Evolutionary conservation across 768 basidiomycete species (phyloP).

Genomic region (Gyrodon lividus): DNA sequence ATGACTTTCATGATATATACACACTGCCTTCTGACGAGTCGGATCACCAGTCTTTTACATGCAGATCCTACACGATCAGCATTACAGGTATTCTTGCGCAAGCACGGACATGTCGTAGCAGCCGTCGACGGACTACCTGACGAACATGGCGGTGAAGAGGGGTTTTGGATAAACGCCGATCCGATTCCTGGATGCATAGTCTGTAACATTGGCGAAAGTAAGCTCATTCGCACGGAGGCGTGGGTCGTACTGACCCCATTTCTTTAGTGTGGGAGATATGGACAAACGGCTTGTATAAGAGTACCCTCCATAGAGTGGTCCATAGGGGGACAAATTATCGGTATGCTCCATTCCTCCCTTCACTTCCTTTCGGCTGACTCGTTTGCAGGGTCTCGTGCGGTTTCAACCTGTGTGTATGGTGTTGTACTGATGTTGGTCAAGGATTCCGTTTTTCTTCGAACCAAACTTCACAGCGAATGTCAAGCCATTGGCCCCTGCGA

Average conservation of each 20-base stretch:
- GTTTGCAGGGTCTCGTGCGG: slow-evolving; percentile 67
- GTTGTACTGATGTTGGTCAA: slow-evolving; percentile 27
- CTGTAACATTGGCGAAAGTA: slow-evolving; percentile 91
- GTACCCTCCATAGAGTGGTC: slow-evolving; percentile 88
- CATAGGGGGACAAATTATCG: slow-evolving; percentile 73
- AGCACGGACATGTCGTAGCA: slow-evolving; percentile 34
- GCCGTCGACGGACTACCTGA: slow-evolving; percentile 39
- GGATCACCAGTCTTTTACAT: slow-evolving; percentile 67
- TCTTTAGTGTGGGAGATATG: slow-evolving; percentile 86
- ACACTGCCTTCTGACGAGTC: slow-evolving; percentile 6
- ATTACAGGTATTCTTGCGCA: slow-evolving; percentile 73
- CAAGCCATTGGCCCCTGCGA: slow-evolving; percentile 60
- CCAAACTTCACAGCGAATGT: slow-evolving; percentile 79
- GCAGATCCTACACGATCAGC: slow-evolving; percentile 80
- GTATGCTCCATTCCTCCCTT: slow-evolving; percentile 16
- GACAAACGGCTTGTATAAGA: slow-evolving; percentile 83
- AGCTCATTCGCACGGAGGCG: slow-evolving; percentile 24
- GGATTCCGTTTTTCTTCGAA: slow-evolving; percentile 93
- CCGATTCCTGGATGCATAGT: slow-evolving; percentile 83
- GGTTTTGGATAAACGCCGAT: slow-evolving; percentile 81
- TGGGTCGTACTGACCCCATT: slow-evolving; percentile 1
- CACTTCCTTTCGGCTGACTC: slow-evolving; percentile 6
- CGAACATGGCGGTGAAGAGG: slow-evolving; percentile 56
- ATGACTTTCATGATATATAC: background rate
- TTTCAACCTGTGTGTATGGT: background rate